Conservation (phyloP, 2,329 filamentous ascomycete species). For the Aspergillus pseudoterreus region DNA sequence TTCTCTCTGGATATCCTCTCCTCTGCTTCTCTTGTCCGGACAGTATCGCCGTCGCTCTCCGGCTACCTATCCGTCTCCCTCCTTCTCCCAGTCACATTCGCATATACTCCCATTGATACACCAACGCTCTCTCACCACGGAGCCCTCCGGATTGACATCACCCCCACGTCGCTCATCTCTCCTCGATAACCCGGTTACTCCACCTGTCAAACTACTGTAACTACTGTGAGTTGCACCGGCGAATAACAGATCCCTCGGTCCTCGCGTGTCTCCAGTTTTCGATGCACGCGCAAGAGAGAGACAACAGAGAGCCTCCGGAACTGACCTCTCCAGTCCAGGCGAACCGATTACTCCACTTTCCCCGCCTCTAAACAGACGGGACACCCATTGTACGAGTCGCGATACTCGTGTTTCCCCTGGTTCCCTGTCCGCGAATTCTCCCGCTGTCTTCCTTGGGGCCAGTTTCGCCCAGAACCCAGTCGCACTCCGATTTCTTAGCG, state of each 20-base stretch:
- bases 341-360: conserved; percentile 25
- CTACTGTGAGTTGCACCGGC: conserved; percentile 7
- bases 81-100: neutral
- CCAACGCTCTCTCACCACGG: neutral
- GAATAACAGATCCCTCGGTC: conserved; percentile 5
- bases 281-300: conserved; percentile 8
- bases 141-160: neutral
- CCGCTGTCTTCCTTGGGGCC: conserved; percentile 5
- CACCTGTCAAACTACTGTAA: conserved; percentile 14
- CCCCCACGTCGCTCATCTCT: neutral
- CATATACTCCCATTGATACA: neutral
- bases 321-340: conserved; percentile 3
- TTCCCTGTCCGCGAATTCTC: conserved; percentile 3
- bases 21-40: neutral
- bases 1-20: neutral
- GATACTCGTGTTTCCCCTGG: conserved; percentile 7
- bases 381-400: conserved; percentile 13
- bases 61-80: conserved; percentile 1
- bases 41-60: neutral
- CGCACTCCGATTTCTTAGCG: neutral
- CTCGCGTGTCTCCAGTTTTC: conserved; percentile 5
- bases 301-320: neutral
- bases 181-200: neutral
- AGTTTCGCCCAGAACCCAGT: conserved; percentile 3
- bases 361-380: conserved; percentile 19